phyloP scores from a whole-genome alignment of 352 stramenopile genomes.

The Halophytophthora polymorphica region DNA sequence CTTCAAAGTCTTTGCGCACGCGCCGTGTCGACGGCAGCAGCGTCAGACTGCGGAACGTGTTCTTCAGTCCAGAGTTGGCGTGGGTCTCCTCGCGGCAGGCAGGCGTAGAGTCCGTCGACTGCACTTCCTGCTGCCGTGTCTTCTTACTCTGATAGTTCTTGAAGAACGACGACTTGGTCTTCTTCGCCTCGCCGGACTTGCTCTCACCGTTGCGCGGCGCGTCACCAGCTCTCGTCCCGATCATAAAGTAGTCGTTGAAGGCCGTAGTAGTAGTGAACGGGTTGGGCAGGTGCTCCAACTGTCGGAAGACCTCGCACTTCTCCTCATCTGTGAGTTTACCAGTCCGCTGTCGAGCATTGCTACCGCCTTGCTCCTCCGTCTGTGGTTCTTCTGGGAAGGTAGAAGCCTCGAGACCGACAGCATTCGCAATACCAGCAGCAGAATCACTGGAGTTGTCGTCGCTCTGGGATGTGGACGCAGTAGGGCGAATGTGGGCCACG shows the following conservation, averaged over 20 bases:
- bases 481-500: conserved; percentile 42
- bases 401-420: conserved; percentile 1
- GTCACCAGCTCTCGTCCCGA: conserved; percentile 4
- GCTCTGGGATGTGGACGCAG: conserved; percentile 3
- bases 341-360: conserved; percentile 2
- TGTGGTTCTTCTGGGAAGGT: neutral
- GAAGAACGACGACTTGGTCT: conserved; percentile 37
- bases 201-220: conserved; percentile 3
- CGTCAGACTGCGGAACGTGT: conserved; percentile 67
- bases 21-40: conserved; percentile 39
- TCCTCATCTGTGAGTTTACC: conserved; percentile 42
- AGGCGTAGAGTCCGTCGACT: neutral
- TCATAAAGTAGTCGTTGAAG: conserved; percentile 68
- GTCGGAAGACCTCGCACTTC: conserved; percentile 52
- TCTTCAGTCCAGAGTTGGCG: conserved; percentile 24
- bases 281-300: conserved; percentile 58
- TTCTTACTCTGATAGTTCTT: conserved; percentile 43
- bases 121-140: conserved; percentile 5
- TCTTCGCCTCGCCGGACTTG: conserved; percentile 28
- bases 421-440: neutral
- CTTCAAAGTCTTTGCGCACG: conserved; percentile 69
- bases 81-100: neutral
- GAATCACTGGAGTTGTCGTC: neutral
- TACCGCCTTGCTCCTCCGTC: conserved; percentile 6
- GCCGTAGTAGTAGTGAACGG: conserved; percentile 65